Percentiles rank a stretch among this genome's conserved stretches.
These are phyloP conservation scores for Ceratocystis alfenasii DNA, from an alignment of 2,329 filamentous ascomycete genomes.

Conservation along the genomic window DNA sequence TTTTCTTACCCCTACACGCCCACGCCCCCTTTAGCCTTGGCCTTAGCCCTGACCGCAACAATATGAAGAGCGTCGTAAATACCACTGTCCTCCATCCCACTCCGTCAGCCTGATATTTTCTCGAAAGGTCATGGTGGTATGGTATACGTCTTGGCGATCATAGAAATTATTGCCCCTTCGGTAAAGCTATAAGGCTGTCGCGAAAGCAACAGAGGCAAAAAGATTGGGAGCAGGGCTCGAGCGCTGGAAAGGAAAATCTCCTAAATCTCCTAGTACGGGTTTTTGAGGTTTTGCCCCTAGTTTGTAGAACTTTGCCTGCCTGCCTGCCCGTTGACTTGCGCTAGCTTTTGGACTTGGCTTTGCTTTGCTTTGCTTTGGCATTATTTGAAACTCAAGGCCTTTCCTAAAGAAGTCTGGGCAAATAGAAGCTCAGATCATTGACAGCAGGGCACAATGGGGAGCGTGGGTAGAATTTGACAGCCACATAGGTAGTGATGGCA, in stretches of 20 bases:
- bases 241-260: neutral
- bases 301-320: neutral
- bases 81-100: neutral
- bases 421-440: constrained; percentile 1
- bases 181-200: constrained; percentile 9
- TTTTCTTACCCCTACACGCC: neutral
- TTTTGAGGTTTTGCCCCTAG: neutral
- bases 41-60: neutral
- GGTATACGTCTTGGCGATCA: constrained; percentile 2
- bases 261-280: constrained; percentile 9
- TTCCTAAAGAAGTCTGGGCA: neutral
- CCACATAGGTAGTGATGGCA: constrained; percentile 4
- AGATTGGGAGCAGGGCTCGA: constrained; percentile 6
- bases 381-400: neutral
- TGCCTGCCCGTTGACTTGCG: neutral
- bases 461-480: constrained; percentile 5
- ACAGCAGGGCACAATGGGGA: constrained; percentile 6
- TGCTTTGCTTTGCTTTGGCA: neutral
- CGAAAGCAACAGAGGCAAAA: constrained; percentile 7
- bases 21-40: neutral
- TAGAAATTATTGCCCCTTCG: constrained; percentile 1
- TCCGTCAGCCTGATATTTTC: neutral
- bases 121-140: neutral
- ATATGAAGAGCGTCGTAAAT: neutral
- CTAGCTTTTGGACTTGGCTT: neutral